Evolutionary conservation across 768 basidiomycete species (phyloP), one percentile per base, ranked within the genome.

Genomic region (Infundibulicybe gibba): DNA sequence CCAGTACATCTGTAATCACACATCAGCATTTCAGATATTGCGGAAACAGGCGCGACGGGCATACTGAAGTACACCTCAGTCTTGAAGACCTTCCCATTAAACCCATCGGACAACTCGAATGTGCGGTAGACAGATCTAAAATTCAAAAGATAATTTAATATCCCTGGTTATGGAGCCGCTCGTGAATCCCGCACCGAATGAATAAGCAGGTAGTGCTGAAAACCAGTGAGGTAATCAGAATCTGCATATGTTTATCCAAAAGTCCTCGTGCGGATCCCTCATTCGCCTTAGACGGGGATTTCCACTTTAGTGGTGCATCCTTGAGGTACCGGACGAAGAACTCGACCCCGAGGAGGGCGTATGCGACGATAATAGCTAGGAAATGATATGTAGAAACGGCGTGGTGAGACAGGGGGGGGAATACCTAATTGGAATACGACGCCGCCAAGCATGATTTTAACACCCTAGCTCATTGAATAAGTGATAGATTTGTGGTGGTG

Each of bases 391-490:
- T 12, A 14, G 1, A 40, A 25, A 25, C 8, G 25, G 25, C 25
- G 8, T 25, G 25, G 3, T 42, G 13, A 20, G 42, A 16, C 19
- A 32, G 25, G 13, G 30, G 13, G 6, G 43, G 11, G 35, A 12
- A 44, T 9, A 64, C 62, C 43, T 3, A 78, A 53, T 49, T 81
- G 81, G 48, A 80, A 64, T 19, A 67, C 61, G 50, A 81, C 78
- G 34, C 79, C 80, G 5, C 56, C 71, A 1, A 78, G 64, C 76
- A 81, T 78, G 56, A 81, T 65, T 32, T 75, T 54, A 11, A 69
- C 72, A 3, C 78, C 79, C 67, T 71, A 44, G 33, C 32, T 50
- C 56, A 13, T 3, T 5, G 15, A 15, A 64, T 40, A 13, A n/a
- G 12, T 17, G 4, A 32, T 6, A 6, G n/a, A n/a, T n/a, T n/a